A percentile compares a stretch with the other conserved stretches of the same genome.
These are phyloP conservation scores for Plasmodium adleri DNA, from an alignment of 169 alveolate genomes.

Conservation along the genomic window DNA sequence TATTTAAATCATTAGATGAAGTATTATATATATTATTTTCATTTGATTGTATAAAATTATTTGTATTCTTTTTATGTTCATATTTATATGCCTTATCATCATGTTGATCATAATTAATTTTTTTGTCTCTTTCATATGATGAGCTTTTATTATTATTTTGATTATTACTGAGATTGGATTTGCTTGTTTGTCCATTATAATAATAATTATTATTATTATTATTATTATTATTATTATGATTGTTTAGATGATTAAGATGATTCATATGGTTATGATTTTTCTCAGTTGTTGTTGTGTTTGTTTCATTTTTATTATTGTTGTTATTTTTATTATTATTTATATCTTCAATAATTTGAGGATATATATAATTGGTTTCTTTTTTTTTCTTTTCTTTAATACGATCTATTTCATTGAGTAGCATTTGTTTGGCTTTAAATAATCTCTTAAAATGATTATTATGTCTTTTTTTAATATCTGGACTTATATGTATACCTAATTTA, in stretches of 20 bases:
- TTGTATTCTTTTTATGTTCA: too few relatives aligned
- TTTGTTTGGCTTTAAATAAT: constrained; percentile 82
- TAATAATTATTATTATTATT: not conserved
- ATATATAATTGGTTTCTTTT: constrained; percentile 81
- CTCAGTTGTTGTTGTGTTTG: not conserved
- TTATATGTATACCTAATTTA: constrained; percentile 76
- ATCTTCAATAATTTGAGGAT: constrained; percentile 78
- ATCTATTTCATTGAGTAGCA: constrained; percentile 78
- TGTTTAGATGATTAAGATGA: not conserved
- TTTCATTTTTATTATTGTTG: constrained; percentile 5
- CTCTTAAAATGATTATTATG: constrained; percentile 83
- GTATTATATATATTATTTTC: not conserved
- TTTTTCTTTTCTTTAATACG: constrained; percentile 77
- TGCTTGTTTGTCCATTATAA: too few relatives aligned
- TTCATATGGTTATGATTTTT: not conserved
- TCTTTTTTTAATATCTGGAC: constrained; percentile 79
- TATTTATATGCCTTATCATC: too few relatives aligned
- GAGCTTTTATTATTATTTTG: too few relatives aligned
- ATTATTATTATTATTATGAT: not conserved
- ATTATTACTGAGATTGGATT: too few relatives aligned
- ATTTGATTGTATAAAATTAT: too few relatives aligned
- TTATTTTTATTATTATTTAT: not conserved
- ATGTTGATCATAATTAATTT: too few relatives aligned
- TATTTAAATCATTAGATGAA: not conserved
- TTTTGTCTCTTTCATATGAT: too few relatives aligned